Base-by-base conservation (phyloP, 1,139 yeast genomes). In the Geotrichum europaeum region DNA sequence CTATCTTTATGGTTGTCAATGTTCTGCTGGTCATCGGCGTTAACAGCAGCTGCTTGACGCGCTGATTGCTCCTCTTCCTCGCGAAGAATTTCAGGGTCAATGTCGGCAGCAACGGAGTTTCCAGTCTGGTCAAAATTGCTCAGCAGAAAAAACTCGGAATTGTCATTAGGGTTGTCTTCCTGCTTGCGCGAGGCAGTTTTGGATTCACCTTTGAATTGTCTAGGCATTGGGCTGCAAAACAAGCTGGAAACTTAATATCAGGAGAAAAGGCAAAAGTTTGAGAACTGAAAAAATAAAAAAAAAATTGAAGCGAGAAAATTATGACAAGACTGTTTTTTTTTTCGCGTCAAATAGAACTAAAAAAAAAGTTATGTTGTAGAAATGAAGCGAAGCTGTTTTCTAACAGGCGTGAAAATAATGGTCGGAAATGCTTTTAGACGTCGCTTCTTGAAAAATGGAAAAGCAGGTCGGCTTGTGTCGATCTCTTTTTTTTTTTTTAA, bases 41-140 rank as follows among this genome's bases (percentile, higher is more conserved):
- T 56, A 12, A 32, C 59, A 15, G 56, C 59, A 49, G 56, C 59
- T 9, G 54, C 57, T 50, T 53, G 62, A n/a, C 51, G 59, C 36
- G 55, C 62, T 36, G 60, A 54, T 36, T 59, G 57, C 51, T 52
- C 60, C 30, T 57, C 56, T 50, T 66, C 70, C 51, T 67, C 69
- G 50, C 69, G 63, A 24, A 68, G 69, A 58, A 71, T 71, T 56
- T 69, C 74, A 18, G 74, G 74, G 57, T 71, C 74, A 56, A 71
- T 71, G 40, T 73, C 74, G 3, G 71, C 66, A 4, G 70, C 71
- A 6, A 60, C 53, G 18, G 62, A 57, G 9, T 52, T 28, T 12
- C 60, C 62, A 18, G 58, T 18, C 55, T 59, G 61, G 32, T 59
- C 61, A 59, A 59, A 59, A 34, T 55, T 55, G n/a, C 58, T 49